Evolutionary conservation across 805 yeast genomes (phyloP), one percentile per base, ranked within the genome.

Genomic region (Jamesozyma hellenica): DNA sequence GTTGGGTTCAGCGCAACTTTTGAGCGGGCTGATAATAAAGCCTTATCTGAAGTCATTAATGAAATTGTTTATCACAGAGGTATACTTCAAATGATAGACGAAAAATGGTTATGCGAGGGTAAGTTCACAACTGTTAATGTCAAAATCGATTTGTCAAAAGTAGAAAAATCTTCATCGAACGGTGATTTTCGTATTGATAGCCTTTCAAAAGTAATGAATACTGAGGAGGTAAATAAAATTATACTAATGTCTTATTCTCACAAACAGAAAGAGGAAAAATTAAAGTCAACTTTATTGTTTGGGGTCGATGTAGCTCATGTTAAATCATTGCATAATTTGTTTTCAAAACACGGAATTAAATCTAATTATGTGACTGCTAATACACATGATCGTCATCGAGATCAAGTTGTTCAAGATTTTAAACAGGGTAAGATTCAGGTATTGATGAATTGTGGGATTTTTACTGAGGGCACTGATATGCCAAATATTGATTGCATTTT

Each of bases 401-500:
- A 63, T 13, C 51, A 57, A 2, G 66, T 76, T 0, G 60, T 87
- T 2, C 58, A 64, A 5, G 78, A 72, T 28, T 90, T 88, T 54
- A 71, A 68, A 44, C 49, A 61, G 0, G 87, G 92, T 0, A 54
- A 68, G 13, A 67, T 84, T 15, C 75, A 79, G 4, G 94, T 90
- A 0, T 60, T 88, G 25, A 71, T 92, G 63, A 90, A 90, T 53
- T 92, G 95, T 56, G 85, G 82, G 14, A 84, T 88, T 5, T 80
- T 90, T 50, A 88, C 95, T 0, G 97, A 88, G 57, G 97, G 97
- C 0, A 86, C 96, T 0, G 96, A 88, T 61, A 78, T 90, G 15
- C 96, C 96, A 3, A 78, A 78, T 44, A 81, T 87, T 41, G 96
- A 88, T 53, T 78, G 86, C 25, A 64, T 88, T 11, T 66, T 88